Base-by-base conservation (phyloP, 345 rosid genomes). In the Sonneratia alba region DNA sequence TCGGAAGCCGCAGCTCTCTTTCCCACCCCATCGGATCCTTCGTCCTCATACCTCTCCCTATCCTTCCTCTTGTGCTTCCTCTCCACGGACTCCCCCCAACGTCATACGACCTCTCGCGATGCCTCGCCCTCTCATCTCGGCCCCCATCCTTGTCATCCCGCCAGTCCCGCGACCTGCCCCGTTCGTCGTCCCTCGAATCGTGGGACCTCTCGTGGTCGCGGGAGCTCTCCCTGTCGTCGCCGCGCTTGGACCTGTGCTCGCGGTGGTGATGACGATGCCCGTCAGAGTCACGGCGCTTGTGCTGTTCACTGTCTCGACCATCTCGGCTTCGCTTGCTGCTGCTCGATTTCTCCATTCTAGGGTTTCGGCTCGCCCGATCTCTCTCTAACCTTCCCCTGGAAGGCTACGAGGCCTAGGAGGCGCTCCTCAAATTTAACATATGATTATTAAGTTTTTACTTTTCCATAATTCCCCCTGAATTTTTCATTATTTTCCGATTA, bases 271-370 rank as follows among this genome's bases (percentile, higher is more conserved):
- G 85, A 49, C 67, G 78, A 38, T 49, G 73, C 42, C 32, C 74
- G 53, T 82, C 84, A 63, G 84, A 76, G 61, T 88, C 88, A 38
- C 87, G 85, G 67, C 80, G 81, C 79, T 81, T 85, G 27, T 82
- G 77, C 49, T 75, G 24, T 8, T 80, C 78, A 18, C 86, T 83
- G 53, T 83, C 81, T 14, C 81, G 73, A 55, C 72, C 47, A 40
- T 71, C 70, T 21, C 75, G 49, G 75, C 61, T 49, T 9, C 75
- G 70, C 66, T 61, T 61, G 36, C 66, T 32, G 37, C 18, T 61
- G 36, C 66, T 24, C 51, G 14, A 9, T 47, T 47, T 47, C 51
- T 47, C 51, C 51, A 47, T 47, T 13, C 51, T 47, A 47, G 51
- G 51, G 51, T 47, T 47, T 47, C 3, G 15, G 13, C 15, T 10